These are phyloP conservation scores for Crithidia expoeki DNA, from an alignment of 208 protist species.

Conservation along the genomic window DNA sequence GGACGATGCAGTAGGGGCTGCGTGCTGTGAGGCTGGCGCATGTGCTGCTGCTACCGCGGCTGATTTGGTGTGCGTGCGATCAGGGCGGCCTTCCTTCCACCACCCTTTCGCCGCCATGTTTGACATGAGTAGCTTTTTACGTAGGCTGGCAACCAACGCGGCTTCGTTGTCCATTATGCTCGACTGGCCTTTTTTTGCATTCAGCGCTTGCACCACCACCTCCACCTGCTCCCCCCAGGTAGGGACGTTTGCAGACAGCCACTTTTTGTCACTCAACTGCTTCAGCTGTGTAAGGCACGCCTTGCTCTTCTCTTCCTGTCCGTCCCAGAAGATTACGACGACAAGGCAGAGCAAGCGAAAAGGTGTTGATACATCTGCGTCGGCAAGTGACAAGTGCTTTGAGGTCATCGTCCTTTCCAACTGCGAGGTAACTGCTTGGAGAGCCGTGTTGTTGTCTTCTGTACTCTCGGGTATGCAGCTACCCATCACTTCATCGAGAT, in stretches of 20 bases:
- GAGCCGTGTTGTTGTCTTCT: not conserved
- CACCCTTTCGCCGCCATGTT: slow-evolving; percentile 16
- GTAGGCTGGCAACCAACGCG: slow-evolving; percentile 65
- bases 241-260: slow-evolving; percentile 1
- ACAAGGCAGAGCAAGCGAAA: slow-evolving; percentile 44
- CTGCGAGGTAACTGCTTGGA: not conserved
- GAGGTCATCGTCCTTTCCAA: slow-evolving; percentile 15
- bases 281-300: slow-evolving; percentile 59
- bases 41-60: not conserved
- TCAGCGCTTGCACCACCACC: slow-evolving; percentile 80
- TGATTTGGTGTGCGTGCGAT: slow-evolving; percentile 15
- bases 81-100: slow-evolving; percentile 24
- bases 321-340: slow-evolving; percentile 79
- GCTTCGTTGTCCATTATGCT: slow-evolving; percentile 60
- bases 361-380: not conserved
- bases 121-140: slow-evolving; percentile 56
- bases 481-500: slow-evolving; percentile 21
- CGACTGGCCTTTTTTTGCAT: slow-evolving; percentile 73
- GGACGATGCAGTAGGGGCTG: not conserved
- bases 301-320: slow-evolving; percentile 58
- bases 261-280: slow-evolving; percentile 46
- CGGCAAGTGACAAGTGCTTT: not conserved
- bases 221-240: slow-evolving; percentile 41
- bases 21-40: not conserved
- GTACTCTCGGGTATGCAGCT: slow-evolving; percentile 7